These are phyloP conservation scores for Verbena officinalis DNA, from an alignment of 257 asterid species.

Conservation along the genomic window DNA sequence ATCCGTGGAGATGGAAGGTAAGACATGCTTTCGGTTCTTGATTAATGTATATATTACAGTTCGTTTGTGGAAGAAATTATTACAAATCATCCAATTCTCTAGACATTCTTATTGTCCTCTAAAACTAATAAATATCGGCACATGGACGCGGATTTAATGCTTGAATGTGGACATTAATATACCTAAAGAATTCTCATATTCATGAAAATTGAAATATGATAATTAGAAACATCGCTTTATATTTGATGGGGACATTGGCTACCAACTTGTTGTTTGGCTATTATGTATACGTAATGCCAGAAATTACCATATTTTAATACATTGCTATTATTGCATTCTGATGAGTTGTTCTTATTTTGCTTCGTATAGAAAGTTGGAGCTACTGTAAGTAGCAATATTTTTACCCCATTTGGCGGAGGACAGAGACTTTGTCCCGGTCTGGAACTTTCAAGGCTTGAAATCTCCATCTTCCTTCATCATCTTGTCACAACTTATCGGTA, in stretches of 20 bases:
- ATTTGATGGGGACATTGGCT: constrained; percentile 1
- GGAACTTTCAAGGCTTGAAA: constrained; percentile 91
- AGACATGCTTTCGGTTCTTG: neutral
- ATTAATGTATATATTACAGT: too few relatives aligned
- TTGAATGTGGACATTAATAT: neutral
- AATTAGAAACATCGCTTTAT: neutral
- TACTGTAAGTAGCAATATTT: constrained; percentile 51
- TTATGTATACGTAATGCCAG: neutral
- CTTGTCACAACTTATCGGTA: constrained; percentile 84
- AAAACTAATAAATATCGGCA: constrained; percentile 8
- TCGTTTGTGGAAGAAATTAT: neutral
- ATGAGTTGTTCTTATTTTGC: neutral
- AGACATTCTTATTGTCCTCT: constrained; percentile 17
- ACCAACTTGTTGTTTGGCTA: constrained; percentile 15
- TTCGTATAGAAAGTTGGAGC: constrained; percentile 51
- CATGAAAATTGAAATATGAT: neutral
- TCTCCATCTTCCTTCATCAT: constrained; percentile 87
- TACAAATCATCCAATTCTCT: neutral
- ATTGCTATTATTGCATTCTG: neutral
- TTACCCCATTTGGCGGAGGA: constrained; percentile 98
- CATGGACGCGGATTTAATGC: constrained; percentile 10
- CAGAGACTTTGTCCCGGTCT: constrained; percentile 95
- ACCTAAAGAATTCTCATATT: neutral
- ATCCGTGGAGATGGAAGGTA: constrained; percentile 99
- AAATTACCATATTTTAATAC: neutral